Conservation (phyloP, 2,329 filamentous ascomycete genomes). For the Fusarium tupiense region DNA sequence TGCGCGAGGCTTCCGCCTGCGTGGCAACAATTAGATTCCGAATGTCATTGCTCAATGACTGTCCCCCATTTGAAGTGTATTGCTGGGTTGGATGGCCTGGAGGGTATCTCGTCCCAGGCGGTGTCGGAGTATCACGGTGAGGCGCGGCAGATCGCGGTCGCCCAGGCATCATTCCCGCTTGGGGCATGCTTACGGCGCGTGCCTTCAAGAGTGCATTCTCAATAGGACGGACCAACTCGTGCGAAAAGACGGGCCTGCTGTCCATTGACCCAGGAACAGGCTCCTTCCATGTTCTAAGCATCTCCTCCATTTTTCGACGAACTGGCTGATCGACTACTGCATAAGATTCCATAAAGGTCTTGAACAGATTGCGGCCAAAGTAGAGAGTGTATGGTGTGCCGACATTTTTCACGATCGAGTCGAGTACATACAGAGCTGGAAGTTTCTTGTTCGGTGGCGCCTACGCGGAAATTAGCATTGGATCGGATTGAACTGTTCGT, state of each 20-base stretch:
- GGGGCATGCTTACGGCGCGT: slow-evolving; percentile 66
- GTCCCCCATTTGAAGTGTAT: slow-evolving; percentile 47
- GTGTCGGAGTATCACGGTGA: slow-evolving; percentile 79
- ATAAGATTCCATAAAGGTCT: slow-evolving; percentile 97
- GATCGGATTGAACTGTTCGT: background rate
- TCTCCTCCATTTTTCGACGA: slow-evolving; percentile 92
- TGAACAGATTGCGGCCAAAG: slow-evolving; percentile 89
- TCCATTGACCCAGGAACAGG: slow-evolving; percentile 94
- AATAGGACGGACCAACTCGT: slow-evolving; percentile 87
- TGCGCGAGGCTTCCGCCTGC: slow-evolving; percentile 78
- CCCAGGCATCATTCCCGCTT: slow-evolving; percentile 57
- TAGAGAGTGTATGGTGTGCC: slow-evolving; percentile 97
- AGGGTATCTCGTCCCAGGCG: slow-evolving; percentile 61
- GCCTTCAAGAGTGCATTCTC: slow-evolving; percentile 94
- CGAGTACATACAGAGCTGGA: slow-evolving; percentile 95
- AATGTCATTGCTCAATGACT: slow-evolving; percentile 81
- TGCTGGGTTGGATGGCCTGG: slow-evolving; percentile 42
- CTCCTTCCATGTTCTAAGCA: slow-evolving; percentile 98
- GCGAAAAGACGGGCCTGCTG: slow-evolving; percentile 88
- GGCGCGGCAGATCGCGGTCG: slow-evolving; percentile 62
- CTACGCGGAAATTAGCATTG: slow-evolving; percentile 63
- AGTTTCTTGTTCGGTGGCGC: slow-evolving; percentile 88
- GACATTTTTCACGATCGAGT: slow-evolving; percentile 98
- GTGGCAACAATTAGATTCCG: slow-evolving; percentile 78
- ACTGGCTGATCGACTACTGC: slow-evolving; percentile 85